phyloP scores from a whole-genome alignment of 148 eudicot species.

The Cornus controversa region DNA sequence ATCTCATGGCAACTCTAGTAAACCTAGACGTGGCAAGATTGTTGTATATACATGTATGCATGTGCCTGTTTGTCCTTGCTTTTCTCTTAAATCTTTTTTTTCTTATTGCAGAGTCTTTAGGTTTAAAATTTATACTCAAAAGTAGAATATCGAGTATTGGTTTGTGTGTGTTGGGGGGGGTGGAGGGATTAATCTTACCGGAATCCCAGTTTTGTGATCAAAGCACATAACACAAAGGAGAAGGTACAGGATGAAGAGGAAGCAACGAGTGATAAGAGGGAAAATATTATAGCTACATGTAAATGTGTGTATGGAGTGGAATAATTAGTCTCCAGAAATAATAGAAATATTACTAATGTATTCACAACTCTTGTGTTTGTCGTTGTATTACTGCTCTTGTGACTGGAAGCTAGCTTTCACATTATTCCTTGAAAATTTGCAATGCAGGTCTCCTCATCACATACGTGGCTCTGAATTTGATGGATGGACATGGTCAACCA shows the following conservation, averaged over 20 bases:
- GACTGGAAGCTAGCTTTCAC: neutral
- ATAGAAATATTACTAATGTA: neutral
- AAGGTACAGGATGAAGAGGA: neutral
- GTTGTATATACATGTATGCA: neutral
- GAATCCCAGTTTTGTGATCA: too few species aligned
- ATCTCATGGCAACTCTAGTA: neutral
- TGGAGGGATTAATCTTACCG: too few species aligned
- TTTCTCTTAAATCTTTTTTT: neutral
- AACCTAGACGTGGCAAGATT: neutral
- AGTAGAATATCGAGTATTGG: neutral
- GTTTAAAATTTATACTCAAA: neutral
- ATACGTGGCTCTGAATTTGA: slow-evolving; percentile 92
- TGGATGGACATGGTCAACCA: slow-evolving; percentile 99
- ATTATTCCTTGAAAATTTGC: neutral
- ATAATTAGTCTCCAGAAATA: neutral
- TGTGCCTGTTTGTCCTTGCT: neutral
- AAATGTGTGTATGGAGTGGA: neutral
- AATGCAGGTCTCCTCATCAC: slow-evolving; percentile 82
- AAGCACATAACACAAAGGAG: neutral
- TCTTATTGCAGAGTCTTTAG: neutral
- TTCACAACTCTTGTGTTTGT: neutral
- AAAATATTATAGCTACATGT: neutral
- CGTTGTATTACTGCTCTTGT: neutral
- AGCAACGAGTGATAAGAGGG: too few species aligned
- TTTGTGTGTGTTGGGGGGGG: neutral